Evolutionary conservation across 106 monocot genomes (phyloP), one percentile per base, ranked within the genome.

Genomic region (Dendrobium nobile): DNA sequence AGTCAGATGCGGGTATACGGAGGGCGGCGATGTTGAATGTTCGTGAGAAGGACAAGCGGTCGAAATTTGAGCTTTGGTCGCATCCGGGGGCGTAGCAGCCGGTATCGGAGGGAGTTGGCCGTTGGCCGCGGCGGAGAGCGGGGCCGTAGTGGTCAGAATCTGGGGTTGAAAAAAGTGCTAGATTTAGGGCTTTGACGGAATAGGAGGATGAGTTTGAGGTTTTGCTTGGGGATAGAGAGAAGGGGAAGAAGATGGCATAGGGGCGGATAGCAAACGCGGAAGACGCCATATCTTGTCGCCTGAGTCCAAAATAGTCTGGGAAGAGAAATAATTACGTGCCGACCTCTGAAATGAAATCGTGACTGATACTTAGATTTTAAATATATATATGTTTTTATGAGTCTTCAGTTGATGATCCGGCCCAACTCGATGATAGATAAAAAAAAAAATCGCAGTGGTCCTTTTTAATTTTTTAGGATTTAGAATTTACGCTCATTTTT

Each of bases 21-120:
- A 99, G 87, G 20, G 95, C 91, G 48, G 93, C 81, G 44, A 99
- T 51, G 75, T 87, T 86, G 87, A 91, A 93, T 68, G 78, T 64
- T 27, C 95, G 88, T 47, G 93, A 37, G 78, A 95, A 91, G 11
- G 64, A 40, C 7, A 79, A 81, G 22, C 72, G 77, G 81, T 92
- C 86, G 22, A 91, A 75, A 18, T 54, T 64, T n/a, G 41, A 33
- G 55, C 10, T 33, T 7, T 40, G 27, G 11, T 76, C 72, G 33
- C 18, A 18, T 41, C 42, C 67, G 17, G 77, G 15, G 47, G 5
- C 65, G 56, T 44, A 64, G 47, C 1, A 44, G 26, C 22, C 13
- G 45, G n/a, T 4, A 43, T 16, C 20, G 70, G 64, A 18, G 68
- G 54, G 1, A 40, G 81, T 42, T 41, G 31, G 64, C 3, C 17